phyloP scores from a whole-genome alignment of 2,329 filamentous ascomycete genomes.

The Apiospora marii region DNA sequence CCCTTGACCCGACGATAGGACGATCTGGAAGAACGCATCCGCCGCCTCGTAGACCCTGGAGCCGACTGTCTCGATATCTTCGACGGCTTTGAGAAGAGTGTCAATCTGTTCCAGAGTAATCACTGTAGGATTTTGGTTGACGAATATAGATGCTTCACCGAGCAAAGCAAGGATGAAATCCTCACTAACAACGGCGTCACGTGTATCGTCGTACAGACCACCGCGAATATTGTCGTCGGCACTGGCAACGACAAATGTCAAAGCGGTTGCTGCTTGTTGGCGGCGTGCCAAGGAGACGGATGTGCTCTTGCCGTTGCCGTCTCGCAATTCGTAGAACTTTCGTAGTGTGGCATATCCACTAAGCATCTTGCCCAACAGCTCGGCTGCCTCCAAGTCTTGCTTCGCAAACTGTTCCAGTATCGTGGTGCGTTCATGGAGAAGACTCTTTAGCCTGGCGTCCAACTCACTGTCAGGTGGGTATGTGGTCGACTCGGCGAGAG shows the following conservation, averaged over 20 bases:
- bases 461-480: constrained; percentile 77
- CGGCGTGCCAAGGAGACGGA: constrained; percentile 65
- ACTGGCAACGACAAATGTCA: constrained; percentile 85
- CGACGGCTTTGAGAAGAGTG: constrained; percentile 66
- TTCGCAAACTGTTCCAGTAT: constrained; percentile 76
- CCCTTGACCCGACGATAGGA: constrained; percentile 74
- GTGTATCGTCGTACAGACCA: constrained; percentile 82
- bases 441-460: constrained; percentile 72
- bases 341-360: constrained; percentile 93
- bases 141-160: constrained; percentile 82
- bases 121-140: constrained; percentile 63
- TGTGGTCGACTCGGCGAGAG: constrained; percentile 82
- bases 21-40: constrained; percentile 80
- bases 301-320: constrained; percentile 57
- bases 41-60: constrained; percentile 76
- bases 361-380: constrained; percentile 83
- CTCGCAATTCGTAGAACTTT: constrained; percentile 88
- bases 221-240: constrained; percentile 91
- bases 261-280: constrained; percentile 73
- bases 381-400: constrained; percentile 81
- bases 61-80: constrained; percentile 75
- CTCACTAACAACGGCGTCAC: constrained; percentile 85
- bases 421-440: constrained; percentile 76
- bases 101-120: constrained; percentile 78
- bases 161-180: constrained; percentile 86